Evolutionary conservation across 257 asterid species (phyloP), one percentile per base, ranked within the genome.

Genomic region (Perilla frutescens): DNA sequence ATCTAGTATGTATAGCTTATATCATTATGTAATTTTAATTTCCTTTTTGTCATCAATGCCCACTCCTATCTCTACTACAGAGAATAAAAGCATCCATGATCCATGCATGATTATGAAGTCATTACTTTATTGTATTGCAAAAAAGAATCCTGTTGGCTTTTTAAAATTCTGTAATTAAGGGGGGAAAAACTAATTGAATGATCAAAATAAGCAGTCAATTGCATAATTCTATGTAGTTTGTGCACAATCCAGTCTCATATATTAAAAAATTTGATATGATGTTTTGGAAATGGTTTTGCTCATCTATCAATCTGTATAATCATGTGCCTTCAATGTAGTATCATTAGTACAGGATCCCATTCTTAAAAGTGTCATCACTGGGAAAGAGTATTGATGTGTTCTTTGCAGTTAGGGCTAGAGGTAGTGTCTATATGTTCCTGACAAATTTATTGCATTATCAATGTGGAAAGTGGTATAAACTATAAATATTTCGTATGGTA

Each of bases 1-100:
- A 51, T 73, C 34, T 55, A n/a, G 55, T 65, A 57, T 63, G 70
- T 51, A 61, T 44, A 68, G 79, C 78, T 50, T 50, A 44, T 73
- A 15, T 60, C 48, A n/a, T 69, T 55, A 49, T 48, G 54, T 49
- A 6, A 34, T 20, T 77, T 39, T 61, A 11, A 20, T 49, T 60
- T 51, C 50, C 56, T 55, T 12, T 12, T 76, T 51, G 39, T 64
- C 65, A 4, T 66, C 59, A 47, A 50, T 66, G 31, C 74, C 57
- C 47, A 53, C 10, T 58, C 39, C n/a, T 8, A 66, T 49, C 26
- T 67, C 61, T 60, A 32, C 54, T 72, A 70, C 2, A 63, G 1
- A 65, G 13, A 47, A 12, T 32, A 65, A 44, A 64, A 29, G 10
- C 41, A 44, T 26, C 12, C 15, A 26, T 64, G 55, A 44, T 26